Base-by-base conservation (phyloP, 2,329 filamentous ascomycete species). In the Claviceps quebecensis region DNA sequence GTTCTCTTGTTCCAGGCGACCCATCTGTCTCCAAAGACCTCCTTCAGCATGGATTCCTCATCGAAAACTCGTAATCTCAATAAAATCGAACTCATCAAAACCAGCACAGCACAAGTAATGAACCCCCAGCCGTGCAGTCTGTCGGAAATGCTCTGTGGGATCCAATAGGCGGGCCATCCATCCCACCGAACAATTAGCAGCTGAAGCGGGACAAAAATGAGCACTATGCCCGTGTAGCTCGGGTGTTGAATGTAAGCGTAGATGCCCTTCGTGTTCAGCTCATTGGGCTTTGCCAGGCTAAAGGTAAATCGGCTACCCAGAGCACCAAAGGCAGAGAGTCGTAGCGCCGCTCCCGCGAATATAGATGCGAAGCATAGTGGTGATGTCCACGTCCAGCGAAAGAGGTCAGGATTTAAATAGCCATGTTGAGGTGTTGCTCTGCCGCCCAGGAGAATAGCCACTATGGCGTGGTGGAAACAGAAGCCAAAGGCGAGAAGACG, bases 301-400 rank as follows among this genome's bases (percentile, higher is more conserved):
- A 77, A 80, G 0, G 76, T 80, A 56, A 79, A 80, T 52, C 75
- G 70, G 9, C 60, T 64, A 1, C 76, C 76, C 0, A 80, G 66
- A 0, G 67, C 60, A 0, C 63, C 60, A 55, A 70, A 78, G 0
- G 74, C 68, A 0, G 63, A 51, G 11, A 67, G 52, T 5, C 65
- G 65, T 4, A 67, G 56, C 23, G 63, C 60, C 4, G 61, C 54
- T 14, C 65, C 65, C 17, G 56, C 54, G 50, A 52, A 55, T 8
- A 67, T 52, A 47, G 66, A 56, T 8, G 63, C 55, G 26, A 69
- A 53, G 3, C 64, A 60, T 19, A 67, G 40, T 2, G 56, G 53
- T 1, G 66, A 67, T 6, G 56, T 53, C 9, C 55, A 39, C 6
- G 63, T 64, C 67, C 67, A 69, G 8, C 62, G 63, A 50, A 67